Percentiles rank a stretch among this genome's conserved stretches.
Conservation (phyloP, 495 filamentous ascomycete species). For the Aspergillus nidulans region DNA sequence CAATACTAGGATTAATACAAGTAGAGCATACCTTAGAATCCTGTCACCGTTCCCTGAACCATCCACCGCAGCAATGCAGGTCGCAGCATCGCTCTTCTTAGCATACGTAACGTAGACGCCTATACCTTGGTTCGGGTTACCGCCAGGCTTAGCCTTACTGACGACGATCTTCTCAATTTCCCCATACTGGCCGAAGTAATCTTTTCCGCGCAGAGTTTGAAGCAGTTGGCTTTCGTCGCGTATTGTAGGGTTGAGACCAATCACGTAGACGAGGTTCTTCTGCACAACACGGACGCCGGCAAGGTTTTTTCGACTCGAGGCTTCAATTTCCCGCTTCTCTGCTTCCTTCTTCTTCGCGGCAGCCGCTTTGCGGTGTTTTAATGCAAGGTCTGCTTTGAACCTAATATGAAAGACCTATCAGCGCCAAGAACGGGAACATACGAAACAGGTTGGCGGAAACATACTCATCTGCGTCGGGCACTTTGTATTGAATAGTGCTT, state of each 20-base stretch:
- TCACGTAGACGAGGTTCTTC: slow-evolving; percentile 98
- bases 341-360: slow-evolving; percentile 90
- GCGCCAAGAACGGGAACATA: slow-evolving; percentile 17
- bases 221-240: slow-evolving; percentile 82
- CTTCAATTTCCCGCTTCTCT: slow-evolving; percentile 93
- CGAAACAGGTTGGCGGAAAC: slow-evolving; percentile 23
- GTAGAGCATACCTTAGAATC: slow-evolving; percentile 53
- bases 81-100: slow-evolving; percentile 76
- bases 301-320: slow-evolving; percentile 88
- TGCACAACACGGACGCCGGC: slow-evolving; percentile 93
- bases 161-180: slow-evolving; percentile 99
- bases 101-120: slow-evolving; percentile 97
- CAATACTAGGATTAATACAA: neutral
- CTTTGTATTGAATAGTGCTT: slow-evolving; percentile 92
- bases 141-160: slow-evolving; percentile 80
- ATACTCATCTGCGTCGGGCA: slow-evolving; percentile 89
- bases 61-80: slow-evolving; percentile 88
- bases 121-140: slow-evolving; percentile 71
- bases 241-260: slow-evolving; percentile 84
- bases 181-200: slow-evolving; percentile 98
- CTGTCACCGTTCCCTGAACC: slow-evolving; percentile 87
- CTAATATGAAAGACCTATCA: slow-evolving; percentile 30
- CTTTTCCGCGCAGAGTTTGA: slow-evolving; percentile 74
- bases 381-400: slow-evolving; percentile 80
- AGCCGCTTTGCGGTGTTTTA: slow-evolving; percentile 86